Evolutionary conservation across 306 rosid genomes (phyloP).

Genomic region (Dicorynia guianensis): DNA sequence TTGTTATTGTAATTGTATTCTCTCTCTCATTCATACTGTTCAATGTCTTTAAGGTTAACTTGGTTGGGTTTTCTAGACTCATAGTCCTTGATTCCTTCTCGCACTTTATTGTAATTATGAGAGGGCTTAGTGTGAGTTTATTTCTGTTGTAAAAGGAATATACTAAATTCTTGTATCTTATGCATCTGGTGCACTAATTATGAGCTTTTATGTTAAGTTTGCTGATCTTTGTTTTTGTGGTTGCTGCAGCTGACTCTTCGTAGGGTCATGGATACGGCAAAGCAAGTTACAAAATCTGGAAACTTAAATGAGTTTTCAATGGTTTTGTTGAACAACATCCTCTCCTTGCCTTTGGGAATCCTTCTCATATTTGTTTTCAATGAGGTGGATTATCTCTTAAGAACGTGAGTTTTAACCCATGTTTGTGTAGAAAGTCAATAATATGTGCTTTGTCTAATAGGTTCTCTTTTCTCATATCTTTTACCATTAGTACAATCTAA

Average conservation of each 20-base stretch:
- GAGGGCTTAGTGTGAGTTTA: slow-evolving; percentile 10
- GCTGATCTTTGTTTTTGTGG: slow-evolving; percentile 47
- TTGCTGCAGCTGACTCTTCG: slow-evolving; percentile 83
- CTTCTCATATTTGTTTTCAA: slow-evolving; percentile 75
- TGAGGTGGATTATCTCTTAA: slow-evolving; percentile 88
- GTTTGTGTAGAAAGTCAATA: slow-evolving; percentile 25
- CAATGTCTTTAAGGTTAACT: slow-evolving; percentile 9
- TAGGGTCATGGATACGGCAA: slow-evolving; percentile 95
- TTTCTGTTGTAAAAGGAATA: slow-evolving; percentile 13
- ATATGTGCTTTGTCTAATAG: slow-evolving; percentile 23
- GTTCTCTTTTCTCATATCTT: slow-evolving; percentile 11
- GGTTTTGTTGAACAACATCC: slow-evolving; percentile 95
- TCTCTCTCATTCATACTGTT: not conserved
- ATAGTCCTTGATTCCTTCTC: not conserved
- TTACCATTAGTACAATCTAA: slow-evolving; percentile 15
- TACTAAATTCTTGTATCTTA: slow-evolving; percentile 2
- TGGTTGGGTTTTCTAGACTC: slow-evolving; percentile 13
- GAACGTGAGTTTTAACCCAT: slow-evolving; percentile 69
- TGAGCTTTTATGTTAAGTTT: slow-evolving; percentile 28
- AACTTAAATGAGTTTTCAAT: slow-evolving; percentile 92
- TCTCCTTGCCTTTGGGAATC: slow-evolving; percentile 91
- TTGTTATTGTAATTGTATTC: not conserved
- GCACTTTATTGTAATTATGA: slow-evolving; percentile 3
- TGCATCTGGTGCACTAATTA: slow-evolving; percentile 24
- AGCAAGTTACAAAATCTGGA: slow-evolving; percentile 86